Evolutionary conservation across 768 basidiomycete genomes (phyloP), one percentile per base, ranked within the genome.

Genomic region (Agrocybe chaxingu): DNA sequence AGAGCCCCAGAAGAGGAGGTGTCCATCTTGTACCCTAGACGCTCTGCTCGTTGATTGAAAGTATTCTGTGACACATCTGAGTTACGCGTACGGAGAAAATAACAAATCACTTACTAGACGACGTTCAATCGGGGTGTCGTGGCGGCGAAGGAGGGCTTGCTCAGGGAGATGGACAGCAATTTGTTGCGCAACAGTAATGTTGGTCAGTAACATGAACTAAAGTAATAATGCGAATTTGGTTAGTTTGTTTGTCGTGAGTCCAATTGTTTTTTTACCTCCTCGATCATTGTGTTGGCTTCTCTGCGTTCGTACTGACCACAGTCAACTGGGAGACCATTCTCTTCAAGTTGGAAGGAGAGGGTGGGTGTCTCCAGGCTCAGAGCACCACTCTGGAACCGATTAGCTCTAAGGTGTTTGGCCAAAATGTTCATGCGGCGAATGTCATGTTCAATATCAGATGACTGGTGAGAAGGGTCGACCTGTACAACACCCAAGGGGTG

Each of bases 141-240:
- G 95, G 49, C 97, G 87, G 54, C 97, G 87, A 39, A 99, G 81
- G 10, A 99, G 76, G n/a, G 96, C 90, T 66, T 98, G 97, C 65
- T 99, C 97, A 24, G 97, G 94, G 19, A 98, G 81, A 59, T 93
- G 84, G 18, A 94, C 86, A 34, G 96, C 96, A 59, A 97, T 85
- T 58, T 94, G 87, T 64, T 95, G 92, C 8, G 97, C 94, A 36
- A 95, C 88, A 9, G 91, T 75, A 32, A 86, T 84, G 64, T 98
- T 99, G 56, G 89, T 85, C 48, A 96, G 75, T 12, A 98, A 72
- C 96, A 98, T 98, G 72, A 92, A 94, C 92, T 95, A 58, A 0
- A 47, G 36, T 8, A 43, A 1, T 42, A 33, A 32, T 34, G 45
- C 58, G 9, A 56, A 52, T 13, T 48, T 30, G 48, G 24, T 16